Percentiles rank a stretch among this genome's conserved stretches.
phyloP scores from a whole-genome alignment of 176 grass and related monocot genomes.

The Oryza glaberrima region DNA sequence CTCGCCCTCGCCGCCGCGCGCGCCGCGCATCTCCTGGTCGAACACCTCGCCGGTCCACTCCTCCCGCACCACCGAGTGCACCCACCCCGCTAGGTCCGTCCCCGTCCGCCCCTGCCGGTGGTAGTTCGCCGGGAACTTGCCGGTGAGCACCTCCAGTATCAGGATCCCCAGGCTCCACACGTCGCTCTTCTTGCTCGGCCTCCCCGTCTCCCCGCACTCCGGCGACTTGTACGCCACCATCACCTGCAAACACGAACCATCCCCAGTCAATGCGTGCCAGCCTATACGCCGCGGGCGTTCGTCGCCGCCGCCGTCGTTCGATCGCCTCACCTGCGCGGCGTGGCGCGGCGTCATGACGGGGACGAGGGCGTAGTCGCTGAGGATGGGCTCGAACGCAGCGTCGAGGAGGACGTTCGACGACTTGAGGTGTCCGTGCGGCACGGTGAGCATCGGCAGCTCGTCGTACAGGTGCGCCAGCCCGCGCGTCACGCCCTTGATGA shows the following conservation, averaged over 20 bases:
- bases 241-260: conserved; percentile 2
- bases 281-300: too few relatives aligned
- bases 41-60: conserved; percentile 85
- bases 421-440: conserved; percentile 97
- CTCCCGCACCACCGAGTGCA: conserved; percentile 77
- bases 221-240: conserved; percentile 97
- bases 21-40: conserved; percentile 59
- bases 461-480: conserved; percentile 83
- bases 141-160: conserved; percentile 77
- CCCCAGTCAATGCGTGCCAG: neutral
- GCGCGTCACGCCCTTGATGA: conserved; percentile 85
- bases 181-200: conserved; percentile 73
- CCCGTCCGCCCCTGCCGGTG: conserved; percentile 51
- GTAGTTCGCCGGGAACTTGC: conserved; percentile 79
- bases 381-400: conserved; percentile 57
- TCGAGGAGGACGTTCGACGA: conserved; percentile 84
- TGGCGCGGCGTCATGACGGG: conserved; percentile 60
- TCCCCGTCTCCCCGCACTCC: conserved; percentile 52
- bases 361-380: conserved; percentile 79
- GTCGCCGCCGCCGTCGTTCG: neutral
- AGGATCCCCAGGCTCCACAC: conserved; percentile 94
- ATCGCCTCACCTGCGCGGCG: conserved; percentile 43
- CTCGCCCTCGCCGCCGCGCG: conserved; percentile 62
- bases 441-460: conserved; percentile 73
- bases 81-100: conserved; percentile 75